A percentile compares a stretch with the other conserved stretches of the same genome.
phyloP scores from a whole-genome alignment of 768 basidiomycete genomes.

The Boletus pseudo-olivaceus region DNA sequence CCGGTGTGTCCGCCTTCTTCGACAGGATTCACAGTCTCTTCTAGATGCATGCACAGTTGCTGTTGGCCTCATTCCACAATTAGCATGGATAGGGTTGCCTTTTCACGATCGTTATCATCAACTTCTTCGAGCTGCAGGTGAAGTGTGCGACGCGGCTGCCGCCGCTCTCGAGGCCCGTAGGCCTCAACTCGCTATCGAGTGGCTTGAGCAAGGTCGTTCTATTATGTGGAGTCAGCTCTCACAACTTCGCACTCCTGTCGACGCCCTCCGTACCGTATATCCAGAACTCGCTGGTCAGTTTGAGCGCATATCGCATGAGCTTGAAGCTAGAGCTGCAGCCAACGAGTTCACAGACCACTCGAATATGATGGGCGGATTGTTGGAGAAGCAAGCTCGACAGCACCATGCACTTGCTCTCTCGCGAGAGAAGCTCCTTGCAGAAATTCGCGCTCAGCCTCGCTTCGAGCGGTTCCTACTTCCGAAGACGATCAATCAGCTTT shows the following conservation, averaged over 20 bases:
- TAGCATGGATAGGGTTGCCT: not conserved
- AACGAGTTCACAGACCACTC: not conserved
- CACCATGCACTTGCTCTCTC: not conserved
- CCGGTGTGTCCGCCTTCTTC: not conserved
- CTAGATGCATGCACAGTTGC: not conserved
- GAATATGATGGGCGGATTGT: not conserved
- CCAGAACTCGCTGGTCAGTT: not conserved
- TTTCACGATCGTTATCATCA: not conserved
- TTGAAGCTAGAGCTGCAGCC: not conserved
- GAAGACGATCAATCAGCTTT: not conserved
- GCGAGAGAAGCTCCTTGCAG: not conserved
- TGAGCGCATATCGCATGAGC: not conserved
- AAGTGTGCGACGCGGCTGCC: not conserved
- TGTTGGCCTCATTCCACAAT: not conserved
- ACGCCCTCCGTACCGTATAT: not conserved
- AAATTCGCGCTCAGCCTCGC: not conserved
- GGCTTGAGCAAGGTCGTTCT: not conserved
- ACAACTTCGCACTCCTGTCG: not conserved
- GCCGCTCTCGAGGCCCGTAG: not conserved
- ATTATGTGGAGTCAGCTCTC: not conserved
- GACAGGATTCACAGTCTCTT: not conserved
- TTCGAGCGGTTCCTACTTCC: not conserved
- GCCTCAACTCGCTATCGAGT: not conserved
- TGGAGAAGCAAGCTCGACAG: not conserved
- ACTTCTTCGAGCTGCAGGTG: not conserved